Conservation (phyloP, 163 green algal species). For the Coccomyxa subellipsoidea region DNA sequence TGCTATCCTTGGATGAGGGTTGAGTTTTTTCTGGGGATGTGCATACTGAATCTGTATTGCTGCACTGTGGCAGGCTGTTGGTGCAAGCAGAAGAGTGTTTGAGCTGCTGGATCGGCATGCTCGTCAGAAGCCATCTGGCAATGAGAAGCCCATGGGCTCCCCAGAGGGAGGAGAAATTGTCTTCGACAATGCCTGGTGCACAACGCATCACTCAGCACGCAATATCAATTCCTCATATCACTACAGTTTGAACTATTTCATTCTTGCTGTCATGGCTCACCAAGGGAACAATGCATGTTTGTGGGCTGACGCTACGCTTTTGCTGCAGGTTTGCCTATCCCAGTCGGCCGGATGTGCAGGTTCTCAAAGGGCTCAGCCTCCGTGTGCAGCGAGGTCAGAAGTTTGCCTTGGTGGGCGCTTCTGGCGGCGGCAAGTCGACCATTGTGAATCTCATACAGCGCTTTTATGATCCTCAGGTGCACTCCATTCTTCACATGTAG, state of each 20-base stretch:
- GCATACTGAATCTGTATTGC: no score
- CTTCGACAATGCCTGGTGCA: conserved; percentile 29
- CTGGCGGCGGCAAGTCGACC: conserved; percentile 57
- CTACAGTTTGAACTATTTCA: no score
- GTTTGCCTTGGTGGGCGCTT: conserved; percentile 32
- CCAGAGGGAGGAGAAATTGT: conserved; percentile 32
- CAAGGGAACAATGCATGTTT: no score
- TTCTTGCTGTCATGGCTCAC: no score
- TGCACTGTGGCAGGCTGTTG: conserved; percentile 44
- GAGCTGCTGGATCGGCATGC: conserved; percentile 49
- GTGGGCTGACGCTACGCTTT: background rate
- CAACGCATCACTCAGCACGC: no score
- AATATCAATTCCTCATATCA: no score
- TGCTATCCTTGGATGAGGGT: no score
- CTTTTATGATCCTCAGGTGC: conserved; percentile 59
- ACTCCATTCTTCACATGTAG: background rate
- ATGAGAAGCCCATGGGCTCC: conserved; percentile 19
- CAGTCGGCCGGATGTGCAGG: conserved; percentile 22
- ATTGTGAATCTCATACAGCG: conserved; percentile 78
- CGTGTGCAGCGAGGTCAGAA: conserved; percentile 31
- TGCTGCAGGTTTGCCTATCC: conserved; percentile 33
- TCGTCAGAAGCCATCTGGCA: conserved; percentile 17
- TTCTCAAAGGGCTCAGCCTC: conserved; percentile 34
- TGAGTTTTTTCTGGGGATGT: no score
- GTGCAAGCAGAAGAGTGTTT: conserved; percentile 50